Conservation (phyloP, 83 land plant species). For the Larix sibirica region DNA sequence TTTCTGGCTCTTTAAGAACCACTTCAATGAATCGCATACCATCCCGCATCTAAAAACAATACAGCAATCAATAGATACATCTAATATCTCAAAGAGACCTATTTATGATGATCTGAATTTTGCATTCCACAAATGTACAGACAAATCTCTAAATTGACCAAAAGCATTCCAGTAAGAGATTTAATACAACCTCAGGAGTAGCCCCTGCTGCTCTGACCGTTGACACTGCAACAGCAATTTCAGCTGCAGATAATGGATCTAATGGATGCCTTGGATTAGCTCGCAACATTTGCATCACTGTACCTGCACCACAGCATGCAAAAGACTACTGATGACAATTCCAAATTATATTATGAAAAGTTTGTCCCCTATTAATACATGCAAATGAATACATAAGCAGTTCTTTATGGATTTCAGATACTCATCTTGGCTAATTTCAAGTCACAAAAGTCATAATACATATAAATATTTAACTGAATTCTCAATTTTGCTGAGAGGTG, state of each 20-base stretch:
- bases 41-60: slow-evolving; percentile 78
- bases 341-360: not conserved
- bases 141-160: not conserved
- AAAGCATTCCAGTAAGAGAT: not conserved
- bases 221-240: slow-evolving; percentile 87
- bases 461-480: no score
- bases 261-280: slow-evolving; percentile 74
- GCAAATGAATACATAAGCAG: no score
- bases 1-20: slow-evolving; percentile 85
- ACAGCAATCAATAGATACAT: not conserved
- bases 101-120: not conserved
- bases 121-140: not conserved
- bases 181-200: slow-evolving; percentile 78
- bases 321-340: not conserved
- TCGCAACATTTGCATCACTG: slow-evolving; percentile 45
- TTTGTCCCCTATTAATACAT: no score
- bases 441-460: no score
- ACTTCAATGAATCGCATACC: slow-evolving; percentile 98
- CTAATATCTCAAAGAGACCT: not conserved
- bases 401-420: no score
- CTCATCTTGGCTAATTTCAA: no score
- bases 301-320: not conserved
- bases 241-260: slow-evolving; percentile 87
- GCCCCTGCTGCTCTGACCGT: slow-evolving; percentile 97
- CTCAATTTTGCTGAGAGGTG: no score